Evolutionary conservation across 345 rosid species (phyloP).

Genomic region (Clarkia xantiana): DNA sequence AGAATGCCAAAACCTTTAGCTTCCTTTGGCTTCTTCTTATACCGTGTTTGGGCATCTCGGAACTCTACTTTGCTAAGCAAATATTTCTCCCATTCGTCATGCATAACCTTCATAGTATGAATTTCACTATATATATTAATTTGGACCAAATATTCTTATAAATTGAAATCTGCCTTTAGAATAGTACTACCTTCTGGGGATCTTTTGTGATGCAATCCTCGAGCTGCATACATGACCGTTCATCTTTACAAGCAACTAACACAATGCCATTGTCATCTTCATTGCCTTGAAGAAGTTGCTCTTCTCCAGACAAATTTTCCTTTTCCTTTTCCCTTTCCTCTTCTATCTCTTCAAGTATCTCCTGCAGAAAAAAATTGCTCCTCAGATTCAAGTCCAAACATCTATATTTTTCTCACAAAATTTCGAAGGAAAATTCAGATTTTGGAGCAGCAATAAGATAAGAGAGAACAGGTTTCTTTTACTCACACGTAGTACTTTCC

Average conservation of each 20-base stretch:
- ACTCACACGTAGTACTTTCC: slow-evolving; percentile 99
- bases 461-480: slow-evolving; percentile 29
- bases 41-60: slow-evolving; percentile 46
- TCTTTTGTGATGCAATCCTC: slow-evolving; percentile 66
- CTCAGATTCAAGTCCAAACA: slow-evolving; percentile 5
- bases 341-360: slow-evolving; percentile 71
- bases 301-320: slow-evolving; percentile 22
- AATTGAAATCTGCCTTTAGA: too few species aligned
- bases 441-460: neutral
- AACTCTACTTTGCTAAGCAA: slow-evolving; percentile 73
- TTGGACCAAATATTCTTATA: neutral
- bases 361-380: slow-evolving; percentile 29
- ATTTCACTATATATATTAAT: neutral
- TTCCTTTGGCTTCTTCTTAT: slow-evolving; percentile 59
- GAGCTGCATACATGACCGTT: slow-evolving; percentile 89
- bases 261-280: slow-evolving; percentile 45
- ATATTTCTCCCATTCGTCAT: slow-evolving; percentile 87
- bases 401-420: neutral
- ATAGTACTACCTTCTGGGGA: slow-evolving; percentile 41
- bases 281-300: slow-evolving; percentile 20
- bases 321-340: slow-evolving; percentile 53
- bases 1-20: slow-evolving; percentile 93
- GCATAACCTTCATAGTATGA: slow-evolving; percentile 54
- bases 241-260: slow-evolving; percentile 92
- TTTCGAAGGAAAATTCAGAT: neutral